Evolutionary conservation across 768 basidiomycete genomes (phyloP).

Genomic region (Leccinum rimulosum): DNA sequence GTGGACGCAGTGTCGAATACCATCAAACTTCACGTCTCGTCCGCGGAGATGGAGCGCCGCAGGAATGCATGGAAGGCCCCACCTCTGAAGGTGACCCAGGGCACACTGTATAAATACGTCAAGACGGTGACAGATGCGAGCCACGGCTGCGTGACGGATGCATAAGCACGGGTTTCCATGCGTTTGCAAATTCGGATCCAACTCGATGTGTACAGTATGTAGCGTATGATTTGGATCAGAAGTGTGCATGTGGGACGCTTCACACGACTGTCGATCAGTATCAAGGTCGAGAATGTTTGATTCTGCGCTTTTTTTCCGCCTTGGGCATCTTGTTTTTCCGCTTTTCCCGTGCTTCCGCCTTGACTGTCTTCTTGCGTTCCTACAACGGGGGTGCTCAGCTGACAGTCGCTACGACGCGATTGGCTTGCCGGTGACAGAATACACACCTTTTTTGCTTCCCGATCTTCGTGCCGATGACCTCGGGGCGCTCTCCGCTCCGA

Average conservation of each 20-base stretch:
- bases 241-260: slow-evolving; percentile 10
- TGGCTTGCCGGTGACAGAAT: slow-evolving; percentile 1
- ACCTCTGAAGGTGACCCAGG: slow-evolving; percentile 78
- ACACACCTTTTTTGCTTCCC: slow-evolving; percentile 81
- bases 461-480: slow-evolving; percentile 92
- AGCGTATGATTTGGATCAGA: slow-evolving; percentile 2
- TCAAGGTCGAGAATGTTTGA: slow-evolving; percentile 49
- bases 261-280: slow-evolving; percentile 13
- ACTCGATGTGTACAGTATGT: slow-evolving; percentile 9
- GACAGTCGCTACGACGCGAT: slow-evolving; percentile 1
- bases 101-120: slow-evolving; percentile 86
- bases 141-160: slow-evolving; percentile 89
- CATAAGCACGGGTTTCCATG: slow-evolving; percentile 38
- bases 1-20: slow-evolving; percentile 89
- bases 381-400: slow-evolving; percentile 30
- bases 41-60: slow-evolving; percentile 75
- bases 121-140: slow-evolving; percentile 89
- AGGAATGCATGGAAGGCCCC: slow-evolving; percentile 77
- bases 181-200: slow-evolving; percentile 4
- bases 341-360: slow-evolving; percentile 83
- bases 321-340: slow-evolving; percentile 95
- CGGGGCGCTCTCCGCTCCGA: slow-evolving; percentile 57
- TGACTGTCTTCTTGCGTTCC: slow-evolving; percentile 90
- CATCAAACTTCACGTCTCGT: slow-evolving; percentile 72
- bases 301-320: slow-evolving; percentile 83